Percentiles rank a stretch among this genome's conserved stretches.
These are phyloP conservation scores for Euphorbia tirucalli DNA, from an alignment of 345 rosid species.

Conservation along the genomic window DNA sequence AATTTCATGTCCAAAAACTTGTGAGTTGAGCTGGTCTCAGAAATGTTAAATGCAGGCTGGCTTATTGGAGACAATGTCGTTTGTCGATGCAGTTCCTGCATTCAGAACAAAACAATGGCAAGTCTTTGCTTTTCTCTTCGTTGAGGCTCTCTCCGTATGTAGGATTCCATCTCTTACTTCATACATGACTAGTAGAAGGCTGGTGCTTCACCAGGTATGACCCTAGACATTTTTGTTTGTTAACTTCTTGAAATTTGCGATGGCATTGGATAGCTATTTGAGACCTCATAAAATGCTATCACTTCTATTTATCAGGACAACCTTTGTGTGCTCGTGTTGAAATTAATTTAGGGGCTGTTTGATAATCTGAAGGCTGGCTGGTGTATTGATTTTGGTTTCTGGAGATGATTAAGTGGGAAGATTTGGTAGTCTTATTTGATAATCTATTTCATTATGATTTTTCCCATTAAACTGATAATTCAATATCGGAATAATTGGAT, in stretches of 20 bases:
- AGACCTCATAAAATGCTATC: not conserved
- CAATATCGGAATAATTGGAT: too few species aligned
- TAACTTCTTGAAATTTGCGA: not conserved
- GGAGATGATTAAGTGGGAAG: not conserved
- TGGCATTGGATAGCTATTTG: not conserved
- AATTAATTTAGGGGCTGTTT: not conserved
- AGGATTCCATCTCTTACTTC: slow-evolving; percentile 62
- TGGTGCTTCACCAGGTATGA: slow-evolving; percentile 52
- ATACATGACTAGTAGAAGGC: slow-evolving; percentile 44
- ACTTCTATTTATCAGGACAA: not conserved
- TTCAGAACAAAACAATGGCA: slow-evolving; percentile 73
- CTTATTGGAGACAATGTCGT: slow-evolving; percentile 83
- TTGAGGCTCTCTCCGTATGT: slow-evolving; percentile 74
- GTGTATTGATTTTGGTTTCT: not conserved
- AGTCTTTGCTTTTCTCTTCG: slow-evolving; percentile 63
- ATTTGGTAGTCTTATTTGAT: not conserved
- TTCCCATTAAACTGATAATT: too few species aligned
- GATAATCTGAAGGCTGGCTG: not conserved
- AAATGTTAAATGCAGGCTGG: slow-evolving; percentile 41
- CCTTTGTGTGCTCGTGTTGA: too few species aligned
- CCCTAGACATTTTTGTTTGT: not conserved
- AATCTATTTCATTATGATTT: too few species aligned
- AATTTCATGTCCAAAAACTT: not conserved
- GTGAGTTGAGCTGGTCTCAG: not conserved
- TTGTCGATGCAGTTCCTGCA: slow-evolving; percentile 66